Conservation (phyloP, 768 basidiomycete species). For the Phanerochaete carnosa region DNA sequence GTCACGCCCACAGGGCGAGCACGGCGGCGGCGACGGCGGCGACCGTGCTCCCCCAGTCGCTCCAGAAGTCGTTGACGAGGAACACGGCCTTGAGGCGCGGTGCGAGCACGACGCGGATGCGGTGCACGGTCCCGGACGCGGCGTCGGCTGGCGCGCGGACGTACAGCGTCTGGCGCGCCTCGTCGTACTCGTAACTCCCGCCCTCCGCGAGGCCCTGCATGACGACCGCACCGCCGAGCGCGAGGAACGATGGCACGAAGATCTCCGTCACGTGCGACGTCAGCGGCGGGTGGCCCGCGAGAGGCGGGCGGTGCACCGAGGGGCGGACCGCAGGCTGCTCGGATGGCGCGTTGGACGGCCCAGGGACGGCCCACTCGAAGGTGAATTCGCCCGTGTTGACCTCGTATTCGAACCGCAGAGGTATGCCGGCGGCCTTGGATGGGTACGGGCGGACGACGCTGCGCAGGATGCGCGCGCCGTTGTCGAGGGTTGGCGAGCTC, state of each 20-base stretch:
- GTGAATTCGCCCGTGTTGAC: slow-evolving; percentile 65
- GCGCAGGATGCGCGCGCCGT: slow-evolving; percentile 76
- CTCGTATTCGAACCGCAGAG: slow-evolving; percentile 71
- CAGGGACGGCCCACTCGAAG: slow-evolving; percentile 63
- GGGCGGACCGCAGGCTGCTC: neutral
- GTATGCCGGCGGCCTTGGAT: slow-evolving; percentile 85
- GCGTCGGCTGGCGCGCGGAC: slow-evolving; percentile 46
- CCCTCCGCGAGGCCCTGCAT: slow-evolving; percentile 51
- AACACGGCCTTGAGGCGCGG: slow-evolving; percentile 53
- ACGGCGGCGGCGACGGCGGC: slow-evolving; percentile 5
- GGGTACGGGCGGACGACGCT: slow-evolving; percentile 89
- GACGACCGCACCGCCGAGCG: slow-evolving; percentile 52
- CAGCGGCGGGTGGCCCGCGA: slow-evolving; percentile 35
- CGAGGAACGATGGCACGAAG: slow-evolving; percentile 66
- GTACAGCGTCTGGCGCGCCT: slow-evolving; percentile 69
- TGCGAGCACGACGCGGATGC: slow-evolving; percentile 49
- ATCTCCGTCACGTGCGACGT: slow-evolving; percentile 76
- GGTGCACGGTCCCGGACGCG: slow-evolving; percentile 43
- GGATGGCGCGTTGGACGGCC: neutral
- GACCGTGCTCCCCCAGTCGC: slow-evolving; percentile 42
- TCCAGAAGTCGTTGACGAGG: slow-evolving; percentile 60
- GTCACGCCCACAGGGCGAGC: slow-evolving; percentile 7
- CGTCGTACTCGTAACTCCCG: slow-evolving; percentile 59
- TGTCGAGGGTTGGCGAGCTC: slow-evolving; percentile 66
- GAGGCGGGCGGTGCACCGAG: slow-evolving; percentile 35